Percentiles rank a stretch among this genome's conserved stretches.
phyloP scores from a whole-genome alignment of 768 basidiomycete genomes.

The Russula olivacea region DNA sequence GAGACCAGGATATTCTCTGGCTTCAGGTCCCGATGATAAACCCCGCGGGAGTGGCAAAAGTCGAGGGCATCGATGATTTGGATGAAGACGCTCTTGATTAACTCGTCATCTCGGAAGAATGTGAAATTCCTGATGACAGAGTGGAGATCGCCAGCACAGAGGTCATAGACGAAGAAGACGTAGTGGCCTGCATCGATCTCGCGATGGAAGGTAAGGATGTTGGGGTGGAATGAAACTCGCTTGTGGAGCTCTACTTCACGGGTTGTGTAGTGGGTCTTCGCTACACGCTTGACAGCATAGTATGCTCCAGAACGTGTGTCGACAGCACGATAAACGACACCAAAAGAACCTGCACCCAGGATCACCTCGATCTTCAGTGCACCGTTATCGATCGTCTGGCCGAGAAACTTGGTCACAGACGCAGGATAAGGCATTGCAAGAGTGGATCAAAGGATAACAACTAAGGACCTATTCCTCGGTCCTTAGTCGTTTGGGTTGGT shows the following conservation, averaged over 20 bases:
- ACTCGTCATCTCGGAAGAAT: slow-evolving; percentile 15
- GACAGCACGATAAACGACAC: slow-evolving; percentile 88
- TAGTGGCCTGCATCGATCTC: slow-evolving; percentile 72
- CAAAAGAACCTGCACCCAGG: slow-evolving; percentile 92
- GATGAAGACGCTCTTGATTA: slow-evolving; percentile 12
- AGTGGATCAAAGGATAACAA: neutral
- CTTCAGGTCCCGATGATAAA: slow-evolving; percentile 17
- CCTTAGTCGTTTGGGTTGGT: neutral
- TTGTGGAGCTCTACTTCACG: slow-evolving; percentile 75
- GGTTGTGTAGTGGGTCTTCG: slow-evolving; percentile 37
- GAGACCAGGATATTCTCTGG: slow-evolving; percentile 13
- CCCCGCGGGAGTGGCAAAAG: slow-evolving; percentile 15
- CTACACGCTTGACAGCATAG: slow-evolving; percentile 89
- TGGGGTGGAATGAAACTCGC: slow-evolving; percentile 63
- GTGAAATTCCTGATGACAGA: slow-evolving; percentile 6
- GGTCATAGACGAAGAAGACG: slow-evolving; percentile 35
- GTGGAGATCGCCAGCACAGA: slow-evolving; percentile 17
- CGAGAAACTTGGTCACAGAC: neutral
- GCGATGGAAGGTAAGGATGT: slow-evolving; percentile 83
- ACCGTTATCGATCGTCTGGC: slow-evolving; percentile 59
- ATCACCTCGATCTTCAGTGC: slow-evolving; percentile 76
- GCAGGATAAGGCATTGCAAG: slow-evolving; percentile 8
- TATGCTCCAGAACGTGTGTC: slow-evolving; percentile 36
- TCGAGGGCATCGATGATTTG: slow-evolving; percentile 20
- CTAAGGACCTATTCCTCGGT: slow-evolving; percentile 9